A percentile compares a stretch with the other conserved stretches of the same genome.
Evolutionary conservation across 768 basidiomycete genomes (phyloP).

Genomic region (Auriscalpium microsporum): DNA sequence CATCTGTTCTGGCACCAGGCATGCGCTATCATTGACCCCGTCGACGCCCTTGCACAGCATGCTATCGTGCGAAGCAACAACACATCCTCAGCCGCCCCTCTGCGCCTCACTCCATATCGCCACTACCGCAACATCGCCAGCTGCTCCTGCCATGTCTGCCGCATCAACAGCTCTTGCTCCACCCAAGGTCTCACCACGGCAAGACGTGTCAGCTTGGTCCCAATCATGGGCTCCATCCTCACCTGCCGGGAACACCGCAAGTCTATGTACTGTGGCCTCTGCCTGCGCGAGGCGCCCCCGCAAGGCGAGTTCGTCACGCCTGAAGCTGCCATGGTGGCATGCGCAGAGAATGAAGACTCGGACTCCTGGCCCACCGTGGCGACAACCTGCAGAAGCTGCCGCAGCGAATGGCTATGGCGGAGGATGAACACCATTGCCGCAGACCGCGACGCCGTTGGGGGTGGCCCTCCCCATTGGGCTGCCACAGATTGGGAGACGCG

Average conservation of each 20-base stretch:
- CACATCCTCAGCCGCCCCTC: constrained; percentile 14
- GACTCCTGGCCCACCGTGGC: constrained; percentile 57
- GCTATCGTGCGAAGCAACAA: constrained; percentile 31
- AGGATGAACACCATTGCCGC: constrained; percentile 37
- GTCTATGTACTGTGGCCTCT: constrained; percentile 56
- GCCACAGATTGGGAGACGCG: constrained; percentile 58
- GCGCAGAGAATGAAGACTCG: constrained; percentile 66
- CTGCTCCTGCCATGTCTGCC: constrained; percentile 56
- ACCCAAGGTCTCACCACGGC: constrained; percentile 42
- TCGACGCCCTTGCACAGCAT: constrained; percentile 43
- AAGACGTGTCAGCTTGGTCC: constrained; percentile 37
- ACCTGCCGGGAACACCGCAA: constrained; percentile 62
- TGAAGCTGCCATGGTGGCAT: constrained; percentile 31
- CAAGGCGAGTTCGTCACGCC: constrained; percentile 23
- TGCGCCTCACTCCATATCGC: constrained; percentile 37
- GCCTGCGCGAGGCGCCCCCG: constrained; percentile 53
- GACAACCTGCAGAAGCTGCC: constrained; percentile 61
- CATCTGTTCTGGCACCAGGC: constrained; percentile 69
- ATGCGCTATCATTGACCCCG: constrained; percentile 51
- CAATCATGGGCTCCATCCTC: constrained; percentile 36
- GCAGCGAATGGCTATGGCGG: constrained; percentile 58
- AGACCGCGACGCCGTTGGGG: constrained; percentile 54
- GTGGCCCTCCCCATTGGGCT: constrained; percentile 20
- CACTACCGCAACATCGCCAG: constrained; percentile 54
- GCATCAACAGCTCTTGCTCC: constrained; percentile 51